Conservation (phyloP, 176 grass and related monocot species). For the Luzula sylvatica region DNA sequence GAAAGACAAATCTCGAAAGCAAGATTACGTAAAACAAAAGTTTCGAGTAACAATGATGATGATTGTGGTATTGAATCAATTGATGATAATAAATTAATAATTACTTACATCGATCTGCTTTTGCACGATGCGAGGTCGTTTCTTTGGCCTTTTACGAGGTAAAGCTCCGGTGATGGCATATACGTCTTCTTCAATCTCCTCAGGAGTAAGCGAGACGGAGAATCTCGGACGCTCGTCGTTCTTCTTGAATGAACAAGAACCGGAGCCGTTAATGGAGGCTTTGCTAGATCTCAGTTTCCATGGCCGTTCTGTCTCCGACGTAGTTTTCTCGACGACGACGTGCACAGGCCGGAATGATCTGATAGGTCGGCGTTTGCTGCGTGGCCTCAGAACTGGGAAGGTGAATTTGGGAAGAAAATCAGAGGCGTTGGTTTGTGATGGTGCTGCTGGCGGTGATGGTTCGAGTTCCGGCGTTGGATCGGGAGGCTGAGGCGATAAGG, state of each 20-base stretch:
- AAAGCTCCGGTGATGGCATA: slow-evolving; percentile 67
- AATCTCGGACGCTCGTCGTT: slow-evolving; percentile 36
- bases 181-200: slow-evolving; percentile 96
- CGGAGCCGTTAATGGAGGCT: background rate
- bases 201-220: slow-evolving; percentile 47
- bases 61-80: no score
- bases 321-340: background rate
- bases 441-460: no score
- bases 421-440: no score
- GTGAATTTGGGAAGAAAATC: no score
- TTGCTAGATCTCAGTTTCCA: slow-evolving; percentile 37
- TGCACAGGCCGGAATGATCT: background rate
- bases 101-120: slow-evolving; percentile 84
- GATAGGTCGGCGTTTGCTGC: background rate
- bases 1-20: background rate
- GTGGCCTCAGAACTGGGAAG: background rate
- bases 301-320: background rate
- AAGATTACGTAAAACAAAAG: background rate
- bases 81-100: no score
- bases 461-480: background rate
- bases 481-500: background rate
- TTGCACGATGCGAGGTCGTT: slow-evolving; percentile 54
- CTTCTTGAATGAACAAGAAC: background rate
- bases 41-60: no score
- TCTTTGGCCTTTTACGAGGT: slow-evolving; percentile 55